Percentiles rank a stretch among this genome's conserved stretches.
Conservation (phyloP, 2,329 filamentous ascomycete genomes). For the Diaporthe amygdali region DNA sequence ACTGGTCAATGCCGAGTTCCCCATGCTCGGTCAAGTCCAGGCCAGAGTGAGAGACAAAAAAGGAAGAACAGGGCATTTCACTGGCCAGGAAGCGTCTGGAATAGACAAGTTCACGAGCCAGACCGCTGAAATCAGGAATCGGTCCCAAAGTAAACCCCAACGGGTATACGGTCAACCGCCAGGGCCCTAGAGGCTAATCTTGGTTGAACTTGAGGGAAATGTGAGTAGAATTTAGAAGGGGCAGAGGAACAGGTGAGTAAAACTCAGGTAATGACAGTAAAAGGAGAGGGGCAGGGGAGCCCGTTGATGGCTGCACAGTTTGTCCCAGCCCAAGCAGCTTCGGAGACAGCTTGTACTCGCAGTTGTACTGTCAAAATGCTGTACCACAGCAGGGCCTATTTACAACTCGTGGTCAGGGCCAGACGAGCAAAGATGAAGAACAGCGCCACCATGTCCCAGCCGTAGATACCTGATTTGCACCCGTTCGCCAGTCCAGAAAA, state of each 20-base stretch:
- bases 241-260: not conserved
- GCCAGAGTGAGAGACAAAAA: not conserved
- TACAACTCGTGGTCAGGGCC: conserved; percentile 19
- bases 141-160: conserved; percentile 11
- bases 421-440: not conserved
- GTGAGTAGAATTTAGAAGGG: not conserved
- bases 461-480: conserved; percentile 10
- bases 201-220: not conserved
- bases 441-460: not conserved
- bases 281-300: not conserved
- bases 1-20: conserved; percentile 16
- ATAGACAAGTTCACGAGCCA: conserved; percentile 16
- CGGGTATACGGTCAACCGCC: not conserved
- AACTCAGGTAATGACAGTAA: not conserved
- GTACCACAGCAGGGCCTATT: no score
- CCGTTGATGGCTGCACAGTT: not conserved
- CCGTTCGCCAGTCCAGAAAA: conserved; percentile 14
- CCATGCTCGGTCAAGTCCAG: conserved; percentile 3
- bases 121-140: not conserved
- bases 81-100: conserved; percentile 16
- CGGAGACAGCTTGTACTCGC: not conserved
- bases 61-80: conserved; percentile 2
- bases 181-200: not conserved
- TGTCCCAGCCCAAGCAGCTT: not conserved
- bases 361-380: not conserved